Percentiles rank a stretch among this genome's conserved stretches.
phyloP scores from a whole-genome alignment of 139 green algal species.

The Volvox reticuliferus region DNA sequence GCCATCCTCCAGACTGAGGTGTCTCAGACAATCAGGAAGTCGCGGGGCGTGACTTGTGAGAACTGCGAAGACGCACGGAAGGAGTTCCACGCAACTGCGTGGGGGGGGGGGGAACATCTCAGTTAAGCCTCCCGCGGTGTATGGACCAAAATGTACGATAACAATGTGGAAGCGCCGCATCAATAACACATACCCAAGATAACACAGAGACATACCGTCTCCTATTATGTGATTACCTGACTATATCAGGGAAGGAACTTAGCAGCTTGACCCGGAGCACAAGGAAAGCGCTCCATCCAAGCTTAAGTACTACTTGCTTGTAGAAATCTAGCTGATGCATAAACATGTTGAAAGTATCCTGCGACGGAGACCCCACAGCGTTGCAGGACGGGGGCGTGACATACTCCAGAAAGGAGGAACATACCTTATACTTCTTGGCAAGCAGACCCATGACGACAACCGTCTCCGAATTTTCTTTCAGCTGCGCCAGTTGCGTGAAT shows the following conservation, averaged over 20 bases:
- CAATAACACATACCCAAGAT: too few relatives aligned
- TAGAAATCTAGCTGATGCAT: conserved; percentile 41
- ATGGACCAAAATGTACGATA: too few relatives aligned
- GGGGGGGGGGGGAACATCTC: not conserved
- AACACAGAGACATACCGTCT: too few relatives aligned
- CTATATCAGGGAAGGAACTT: conserved; percentile 63
- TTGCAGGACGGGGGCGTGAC: too few relatives aligned
- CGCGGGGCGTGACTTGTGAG: conserved; percentile 48
- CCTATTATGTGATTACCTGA: too few relatives aligned
- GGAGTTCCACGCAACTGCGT: conserved; percentile 67
- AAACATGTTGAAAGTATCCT: conserved; percentile 47
- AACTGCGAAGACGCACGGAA: conserved; percentile 64
- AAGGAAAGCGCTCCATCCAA: conserved; percentile 64
- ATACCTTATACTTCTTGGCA: conserved; percentile 74
- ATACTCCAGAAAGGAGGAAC: too few relatives aligned
- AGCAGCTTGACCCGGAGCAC: conserved; percentile 61
- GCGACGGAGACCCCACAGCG: too few relatives aligned
- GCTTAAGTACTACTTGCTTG: conserved; percentile 54
- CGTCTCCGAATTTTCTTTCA: conserved; percentile 62
- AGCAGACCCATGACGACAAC: conserved; percentile 54
- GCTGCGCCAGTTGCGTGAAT: conserved; percentile 38
- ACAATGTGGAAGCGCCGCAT: too few relatives aligned
- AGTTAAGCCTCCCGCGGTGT: too few relatives aligned
- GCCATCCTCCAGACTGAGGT: not conserved
- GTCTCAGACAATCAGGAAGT: conserved; percentile 33